Evolutionary conservation across 1,284 basidiomycete genomes (phyloP).

Genomic region (Boletellus sp.): DNA sequence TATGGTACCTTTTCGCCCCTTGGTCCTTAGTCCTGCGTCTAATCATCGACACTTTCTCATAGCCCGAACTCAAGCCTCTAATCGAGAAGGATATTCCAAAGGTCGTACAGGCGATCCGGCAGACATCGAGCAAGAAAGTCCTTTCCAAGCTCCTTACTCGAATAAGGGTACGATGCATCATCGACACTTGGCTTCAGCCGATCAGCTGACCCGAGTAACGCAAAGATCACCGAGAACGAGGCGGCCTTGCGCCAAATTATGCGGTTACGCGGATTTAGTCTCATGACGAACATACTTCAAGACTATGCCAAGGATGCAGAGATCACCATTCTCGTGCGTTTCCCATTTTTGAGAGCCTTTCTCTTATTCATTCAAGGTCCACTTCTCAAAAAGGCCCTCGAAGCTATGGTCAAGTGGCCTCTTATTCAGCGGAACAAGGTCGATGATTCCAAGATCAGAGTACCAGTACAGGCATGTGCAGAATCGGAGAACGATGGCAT

Average conservation of each 20-base stretch:
- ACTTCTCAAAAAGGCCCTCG: slow-evolving; percentile 47
- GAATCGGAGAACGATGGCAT: slow-evolving; percentile 57
- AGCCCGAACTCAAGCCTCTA: slow-evolving; percentile 77
- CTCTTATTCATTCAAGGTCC: not conserved
- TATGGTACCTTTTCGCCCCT: slow-evolving; percentile 46
- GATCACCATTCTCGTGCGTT: slow-evolving; percentile 63
- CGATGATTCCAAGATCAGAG: slow-evolving; percentile 79
- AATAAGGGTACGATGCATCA: slow-evolving; percentile 59
- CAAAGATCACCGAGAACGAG: slow-evolving; percentile 81
- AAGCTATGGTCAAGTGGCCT: slow-evolving; percentile 80
- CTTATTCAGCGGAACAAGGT: slow-evolving; percentile 90
- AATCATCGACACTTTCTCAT: slow-evolving; percentile 1
- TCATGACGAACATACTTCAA: slow-evolving; percentile 87
- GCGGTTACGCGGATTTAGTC: slow-evolving; percentile 89
- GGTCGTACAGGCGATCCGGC: slow-evolving; percentile 87
- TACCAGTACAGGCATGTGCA: slow-evolving; percentile 57
- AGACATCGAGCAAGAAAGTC: slow-evolving; percentile 84
- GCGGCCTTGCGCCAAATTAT: slow-evolving; percentile 82
- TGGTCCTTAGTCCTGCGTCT: not conserved
- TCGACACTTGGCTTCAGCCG: not conserved
- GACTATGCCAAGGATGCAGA: slow-evolving; percentile 77
- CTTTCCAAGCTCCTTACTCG: slow-evolving; percentile 82
- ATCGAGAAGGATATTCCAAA: slow-evolving; percentile 81
- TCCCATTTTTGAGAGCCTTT: not conserved
- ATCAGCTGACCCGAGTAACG: not conserved